These are phyloP conservation scores for Ormosia semicastrata DNA, from an alignment of 306 rosid genomes.

Conservation along the genomic window DNA sequence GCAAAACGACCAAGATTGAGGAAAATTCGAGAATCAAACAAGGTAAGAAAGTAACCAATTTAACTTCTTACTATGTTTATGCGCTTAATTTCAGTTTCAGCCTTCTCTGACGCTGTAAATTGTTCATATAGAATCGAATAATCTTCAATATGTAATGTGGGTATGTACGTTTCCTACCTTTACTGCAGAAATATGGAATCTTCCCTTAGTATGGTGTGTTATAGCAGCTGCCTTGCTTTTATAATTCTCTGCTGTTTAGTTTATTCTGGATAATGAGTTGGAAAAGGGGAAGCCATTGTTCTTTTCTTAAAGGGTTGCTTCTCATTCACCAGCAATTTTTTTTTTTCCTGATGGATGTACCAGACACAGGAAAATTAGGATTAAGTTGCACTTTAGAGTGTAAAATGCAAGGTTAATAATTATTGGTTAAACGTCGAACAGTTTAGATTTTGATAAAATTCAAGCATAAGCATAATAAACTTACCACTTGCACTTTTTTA, in stretches of 20 bases:
- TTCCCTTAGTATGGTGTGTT: background rate
- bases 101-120: background rate
- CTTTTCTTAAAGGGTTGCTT: background rate
- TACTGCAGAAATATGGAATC: background rate
- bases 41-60: background rate
- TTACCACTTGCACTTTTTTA: too few relatives aligned
- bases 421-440: background rate
- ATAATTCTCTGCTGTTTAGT: background rate
- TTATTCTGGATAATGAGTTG: background rate
- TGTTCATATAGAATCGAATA: background rate
- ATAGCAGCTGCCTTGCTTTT: background rate
- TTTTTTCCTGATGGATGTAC: background rate
- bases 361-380: conserved; percentile 3
- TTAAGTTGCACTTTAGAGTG: background rate
- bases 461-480: too few relatives aligned
- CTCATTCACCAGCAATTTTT: conserved; percentile 5
- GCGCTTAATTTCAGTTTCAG: background rate
- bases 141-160: background rate
- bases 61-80: background rate
- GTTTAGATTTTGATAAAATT: background rate
- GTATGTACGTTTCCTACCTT: background rate
- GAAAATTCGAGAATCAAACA: background rate
- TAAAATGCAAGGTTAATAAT: background rate
- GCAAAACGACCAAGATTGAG: background rate
- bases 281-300: background rate